Conservation (phyloP, 202 grass and related monocot genomes). For the Panicum virgatum region DNA sequence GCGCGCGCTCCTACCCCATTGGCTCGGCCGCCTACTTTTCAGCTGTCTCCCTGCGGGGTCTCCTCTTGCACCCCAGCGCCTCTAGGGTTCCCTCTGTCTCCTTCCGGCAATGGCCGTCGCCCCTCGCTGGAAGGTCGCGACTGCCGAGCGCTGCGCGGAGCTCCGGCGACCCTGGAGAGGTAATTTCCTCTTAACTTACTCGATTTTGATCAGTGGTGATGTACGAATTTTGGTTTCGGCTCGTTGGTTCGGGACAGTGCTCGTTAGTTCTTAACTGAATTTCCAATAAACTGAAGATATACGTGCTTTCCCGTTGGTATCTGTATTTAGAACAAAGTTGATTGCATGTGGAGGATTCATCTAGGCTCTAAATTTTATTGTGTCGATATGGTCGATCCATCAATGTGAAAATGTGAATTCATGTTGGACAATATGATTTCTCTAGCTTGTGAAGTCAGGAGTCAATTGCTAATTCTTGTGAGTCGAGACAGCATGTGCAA, state of each 20-base stretch:
- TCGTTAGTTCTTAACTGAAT: not conserved
- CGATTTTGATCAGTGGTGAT: not conserved
- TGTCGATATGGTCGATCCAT: not conserved
- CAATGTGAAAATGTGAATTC: not conserved
- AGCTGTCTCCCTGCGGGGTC: not conserved
- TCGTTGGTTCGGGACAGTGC: slow-evolving; percentile 5
- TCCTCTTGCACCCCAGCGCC: not conserved
- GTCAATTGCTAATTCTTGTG: not conserved
- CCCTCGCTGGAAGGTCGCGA: slow-evolving; percentile 2
- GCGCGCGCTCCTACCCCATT: not conserved
- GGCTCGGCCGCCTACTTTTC: not conserved
- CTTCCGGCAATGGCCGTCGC: not conserved
- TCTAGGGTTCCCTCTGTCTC: slow-evolving; percentile 34
- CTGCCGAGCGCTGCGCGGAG: not conserved
- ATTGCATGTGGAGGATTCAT: not conserved
- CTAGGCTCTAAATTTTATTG: not conserved
- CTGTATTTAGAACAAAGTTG: not conserved
- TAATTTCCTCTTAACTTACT: not conserved
- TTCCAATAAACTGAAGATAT: slow-evolving; percentile 4
- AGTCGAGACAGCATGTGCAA: not conserved
- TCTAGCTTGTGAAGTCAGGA: not conserved
- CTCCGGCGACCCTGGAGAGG: slow-evolving; percentile 33
- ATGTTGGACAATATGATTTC: not conserved
- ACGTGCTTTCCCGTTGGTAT: not conserved
- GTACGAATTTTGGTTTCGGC: not conserved